Evolutionary conservation across 1,139 yeast genomes (phyloP).

Genomic region (Scheffersomyces illinoinensis): DNA sequence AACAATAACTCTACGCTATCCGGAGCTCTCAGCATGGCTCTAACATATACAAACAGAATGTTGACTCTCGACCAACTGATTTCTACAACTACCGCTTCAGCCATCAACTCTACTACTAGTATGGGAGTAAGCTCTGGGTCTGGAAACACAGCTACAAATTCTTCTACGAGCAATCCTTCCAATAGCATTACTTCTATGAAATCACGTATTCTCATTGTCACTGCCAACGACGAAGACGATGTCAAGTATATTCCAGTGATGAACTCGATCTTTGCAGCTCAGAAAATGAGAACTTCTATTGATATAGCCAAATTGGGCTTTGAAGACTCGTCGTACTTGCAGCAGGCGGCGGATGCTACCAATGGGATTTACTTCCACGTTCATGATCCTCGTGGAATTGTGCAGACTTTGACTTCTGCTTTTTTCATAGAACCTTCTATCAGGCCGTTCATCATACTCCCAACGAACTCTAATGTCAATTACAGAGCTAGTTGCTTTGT

Average conservation of each 20-base stretch:
- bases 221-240: slow-evolving; percentile 76
- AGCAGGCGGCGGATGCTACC: slow-evolving; percentile 96
- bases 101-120: slow-evolving; percentile 43
- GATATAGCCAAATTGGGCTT: slow-evolving; percentile 86
- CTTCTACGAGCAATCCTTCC: slow-evolving; percentile 16
- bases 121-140: slow-evolving; percentile 13
- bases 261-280: slow-evolving; percentile 97
- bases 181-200: slow-evolving; percentile 46
- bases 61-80: slow-evolving; percentile 52
- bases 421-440: slow-evolving; percentile 82
- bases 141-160: slow-evolving; percentile 5
- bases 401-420: slow-evolving; percentile 66
- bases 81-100: slow-evolving; percentile 49
- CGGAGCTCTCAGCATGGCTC: slow-evolving; percentile 77
- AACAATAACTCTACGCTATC: slow-evolving; percentile 51
- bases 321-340: slow-evolving; percentile 74
- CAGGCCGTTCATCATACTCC: slow-evolving; percentile 71
- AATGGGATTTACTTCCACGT: slow-evolving; percentile 83
- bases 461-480: slow-evolving; percentile 85
- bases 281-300: slow-evolving; percentile 83
- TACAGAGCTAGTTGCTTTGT: slow-evolving; percentile 93
- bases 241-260: slow-evolving; percentile 88
- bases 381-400: slow-evolving; percentile 72
- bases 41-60: slow-evolving; percentile 76
- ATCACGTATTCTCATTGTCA: slow-evolving; percentile 72